Base-by-base conservation (phyloP, 1,139 yeast species). In the Kodamaea suecica region DNA sequence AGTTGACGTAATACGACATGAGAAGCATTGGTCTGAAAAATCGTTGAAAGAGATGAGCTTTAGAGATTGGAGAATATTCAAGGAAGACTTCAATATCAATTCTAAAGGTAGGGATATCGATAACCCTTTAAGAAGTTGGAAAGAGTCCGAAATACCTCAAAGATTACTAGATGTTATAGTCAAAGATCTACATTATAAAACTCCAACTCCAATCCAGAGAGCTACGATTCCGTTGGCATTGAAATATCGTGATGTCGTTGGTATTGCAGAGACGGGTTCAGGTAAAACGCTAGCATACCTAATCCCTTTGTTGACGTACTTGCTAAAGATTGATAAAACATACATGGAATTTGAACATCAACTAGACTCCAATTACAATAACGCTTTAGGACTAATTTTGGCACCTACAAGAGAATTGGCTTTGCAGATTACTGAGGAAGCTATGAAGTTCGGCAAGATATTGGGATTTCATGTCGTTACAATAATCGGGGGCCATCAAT, bases 381-480 rank as follows among this genome's bases (percentile, higher is more conserved):
- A 59, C 36, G 60, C 73, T 0, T 43, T 68, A 17, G 95, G 95
- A 0, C 58, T 92, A 16, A 70, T 92, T 1, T 57, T 92, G 33
- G 96, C 92, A 0, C 98, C 98, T 0, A 88, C 97, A 0, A 78
- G 97, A 61, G 98, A 92, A 59, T 70, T 92, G 50, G 97, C 96
- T 0, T 79, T 82, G 42, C 97, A 92, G 56, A 88, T 87, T 36
- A 80, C 83, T 35, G 50, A 53, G 4, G 95, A 84, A 53, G 76
- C 86, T 3, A 56, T 63, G 33, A 79, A 73, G 47, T 76, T 86
- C 43, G 55, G 66, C 19, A 36, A 43, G 4, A 27, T 35, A 3
- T 54, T 73, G 17, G 70, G 75, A 0, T 67, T 79, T 40, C 66
- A 64, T 13, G 76, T 78, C 4, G 78, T 79, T 0, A 79, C 90